Evolutionary conservation across 2,329 filamentous ascomycete genomes (phyloP).

Genomic region (Fusarium sublunatum): DNA sequence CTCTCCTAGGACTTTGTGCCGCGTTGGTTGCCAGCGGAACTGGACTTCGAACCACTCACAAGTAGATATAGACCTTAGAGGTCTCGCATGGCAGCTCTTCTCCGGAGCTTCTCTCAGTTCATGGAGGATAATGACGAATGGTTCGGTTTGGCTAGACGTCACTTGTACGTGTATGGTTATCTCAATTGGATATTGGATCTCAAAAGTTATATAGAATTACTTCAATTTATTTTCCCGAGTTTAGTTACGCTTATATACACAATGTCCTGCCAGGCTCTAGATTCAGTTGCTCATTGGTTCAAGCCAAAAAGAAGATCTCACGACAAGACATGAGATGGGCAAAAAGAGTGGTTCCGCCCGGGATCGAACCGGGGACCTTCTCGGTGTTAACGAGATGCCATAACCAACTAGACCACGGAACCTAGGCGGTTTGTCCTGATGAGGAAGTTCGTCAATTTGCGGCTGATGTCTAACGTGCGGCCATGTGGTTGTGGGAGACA

Average conservation of each 20-base stretch:
- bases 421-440: conserved; percentile 14
- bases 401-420: conserved; percentile 45
- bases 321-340: background rate
- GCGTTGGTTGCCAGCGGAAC: conserved; percentile 48
- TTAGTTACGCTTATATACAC: background rate
- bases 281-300: background rate
- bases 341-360: conserved; percentile 39
- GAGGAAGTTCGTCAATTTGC: rapidly evolving
- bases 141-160: no score
- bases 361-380: conserved; percentile 41
- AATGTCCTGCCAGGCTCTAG: background rate
- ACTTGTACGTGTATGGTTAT: no score
- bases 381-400: conserved; percentile 42
- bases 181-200: background rate
- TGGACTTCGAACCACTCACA: conserved; percentile 47
- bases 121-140: no score
- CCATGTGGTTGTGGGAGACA: background rate
- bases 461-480: background rate
- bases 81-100: background rate
- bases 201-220: background rate
- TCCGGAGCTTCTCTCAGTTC: no score
- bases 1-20: conserved; percentile 56
- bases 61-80: conserved; percentile 1
- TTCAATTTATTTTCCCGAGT: background rate
- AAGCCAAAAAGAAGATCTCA: background rate